Conservation (phyloP, 2,329 filamentous ascomycete species). For the Colletotrichum tropicale region DNA sequence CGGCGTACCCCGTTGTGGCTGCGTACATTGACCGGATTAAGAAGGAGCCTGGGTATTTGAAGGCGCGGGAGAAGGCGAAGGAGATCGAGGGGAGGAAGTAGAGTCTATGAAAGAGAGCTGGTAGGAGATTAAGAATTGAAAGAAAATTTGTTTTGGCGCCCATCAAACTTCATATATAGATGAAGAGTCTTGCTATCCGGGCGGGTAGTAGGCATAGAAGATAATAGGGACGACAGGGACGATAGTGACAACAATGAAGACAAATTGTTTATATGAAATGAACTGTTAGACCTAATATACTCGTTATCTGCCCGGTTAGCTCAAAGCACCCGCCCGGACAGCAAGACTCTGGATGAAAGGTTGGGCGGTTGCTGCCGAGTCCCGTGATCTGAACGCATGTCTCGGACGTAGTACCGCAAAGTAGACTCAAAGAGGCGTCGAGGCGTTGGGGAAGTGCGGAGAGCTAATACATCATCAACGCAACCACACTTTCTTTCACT, state of each 20-base stretch:
- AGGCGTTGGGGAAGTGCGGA: background rate
- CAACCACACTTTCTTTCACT: background rate
- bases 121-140: background rate
- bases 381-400: background rate
- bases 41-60: conserved; percentile 50
- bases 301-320: too few relatives aligned
- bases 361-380: background rate
- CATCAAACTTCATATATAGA: too few relatives aligned
- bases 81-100: conserved; percentile 45
- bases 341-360: background rate
- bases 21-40: conserved; percentile 53
- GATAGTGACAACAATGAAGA: too few relatives aligned
- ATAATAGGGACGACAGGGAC: too few relatives aligned
- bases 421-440: background rate
- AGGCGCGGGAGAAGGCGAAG: conserved; percentile 51
- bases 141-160: fast-evolving
- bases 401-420: background rate
- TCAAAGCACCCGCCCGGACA: fast-evolving
- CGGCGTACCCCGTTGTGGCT: conserved; percentile 46
- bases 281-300: too few relatives aligned
- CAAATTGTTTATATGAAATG: too few relatives aligned
- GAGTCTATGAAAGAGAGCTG: too few relatives aligned
- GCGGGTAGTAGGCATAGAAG: too few relatives aligned
- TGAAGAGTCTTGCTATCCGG: background rate
- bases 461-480: background rate